These are phyloP conservation scores for Crithidia sp. DNA, from an alignment of 208 protist genomes.

Conservation along the genomic window DNA sequence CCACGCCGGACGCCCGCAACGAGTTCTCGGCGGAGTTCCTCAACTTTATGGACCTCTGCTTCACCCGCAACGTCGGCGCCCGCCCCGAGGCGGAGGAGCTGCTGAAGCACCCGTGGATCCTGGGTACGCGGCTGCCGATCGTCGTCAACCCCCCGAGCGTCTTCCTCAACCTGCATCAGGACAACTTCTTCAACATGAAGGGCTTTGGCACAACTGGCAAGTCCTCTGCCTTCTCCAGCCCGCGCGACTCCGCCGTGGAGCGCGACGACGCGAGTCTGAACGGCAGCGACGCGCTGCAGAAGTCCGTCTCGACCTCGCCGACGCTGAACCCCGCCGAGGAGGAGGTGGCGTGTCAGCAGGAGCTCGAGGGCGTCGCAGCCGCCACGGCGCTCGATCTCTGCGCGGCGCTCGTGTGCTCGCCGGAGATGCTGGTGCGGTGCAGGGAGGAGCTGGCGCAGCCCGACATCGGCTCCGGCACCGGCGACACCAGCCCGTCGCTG, in stretches of 20 bases:
- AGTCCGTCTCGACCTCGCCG: conserved; percentile 27
- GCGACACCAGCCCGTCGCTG: conserved; percentile 35
- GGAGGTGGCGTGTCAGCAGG: conserved; percentile 73
- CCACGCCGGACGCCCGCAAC: conserved; percentile 39
- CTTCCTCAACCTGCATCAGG: conserved; percentile 30
- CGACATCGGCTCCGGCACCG: conserved; percentile 24
- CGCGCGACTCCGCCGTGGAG: conserved; percentile 37
- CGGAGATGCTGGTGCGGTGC: conserved; percentile 22
- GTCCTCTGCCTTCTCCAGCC: conserved; percentile 41
- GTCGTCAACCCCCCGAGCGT: conserved; percentile 15
- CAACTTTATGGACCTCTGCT: conserved; percentile 88
- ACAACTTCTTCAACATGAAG: conserved; percentile 13
- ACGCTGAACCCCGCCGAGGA: conserved; percentile 41
- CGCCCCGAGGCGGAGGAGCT: conserved; percentile 79
- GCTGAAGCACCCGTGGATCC: conserved; percentile 86
- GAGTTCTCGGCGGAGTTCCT: conserved; percentile 84
- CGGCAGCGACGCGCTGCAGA: conserved; percentile 32
- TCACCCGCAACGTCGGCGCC: conserved; percentile 67
- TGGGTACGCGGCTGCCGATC: conserved; percentile 32
- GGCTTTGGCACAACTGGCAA: conserved; percentile 25
- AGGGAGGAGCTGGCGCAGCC: conserved; percentile 8
- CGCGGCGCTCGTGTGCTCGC: conserved; percentile 51
- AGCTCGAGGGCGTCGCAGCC: conserved; percentile 77
- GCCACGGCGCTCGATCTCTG: conserved; percentile 76
- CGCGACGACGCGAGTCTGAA: conserved; percentile 39